Base-by-base conservation (phyloP, 768 basidiomycete species). In the Cyclocybe cylindracea region DNA sequence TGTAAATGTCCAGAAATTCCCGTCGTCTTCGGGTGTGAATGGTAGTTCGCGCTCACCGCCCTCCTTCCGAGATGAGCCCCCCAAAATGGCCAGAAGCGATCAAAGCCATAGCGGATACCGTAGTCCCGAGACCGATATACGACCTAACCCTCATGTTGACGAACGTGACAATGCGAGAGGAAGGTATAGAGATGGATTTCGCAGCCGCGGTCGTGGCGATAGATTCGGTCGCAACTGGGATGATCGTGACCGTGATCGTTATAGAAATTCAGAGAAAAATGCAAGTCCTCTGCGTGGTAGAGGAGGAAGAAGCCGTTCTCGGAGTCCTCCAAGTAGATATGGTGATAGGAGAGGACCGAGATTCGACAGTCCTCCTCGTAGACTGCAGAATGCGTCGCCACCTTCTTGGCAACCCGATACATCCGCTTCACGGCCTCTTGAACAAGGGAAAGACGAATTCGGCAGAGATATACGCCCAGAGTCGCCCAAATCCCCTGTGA, bases 371-470 rank as follows among this genome's bases (percentile, higher is more conserved):
- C 86, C 87, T 54, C 79, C 84, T 54, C 70, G 71, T 50, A 76
- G 78, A 59, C 72, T 76, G 42, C 64, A 40, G 40, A 45, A 45
- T 11, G 19, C 73, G 39, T 61, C 69, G 49, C 61, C 71, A 31
- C 59, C 60, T 47, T 29, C 66, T 48, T 61, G 58, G 39, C 49
- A 62, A 44, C 62, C 60, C 46, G 64, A 57, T 56, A 54, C 66
- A 60, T 58, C 65, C 49, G 49, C 62, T 45, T 59, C 61, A 37
- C 33, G 61, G 18, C 57, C 50, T 41, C 55, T 61, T 63, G 63
- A 57, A 56, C 46, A 70, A n/a, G 84, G 73, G 51, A 90, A 84
- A 69, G 90, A 93, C 78, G 90, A 93, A 68, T 93, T 93, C 69
- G 90, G 91, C 59, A 85, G 91, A 61, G 89, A 92, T 66, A 78